A percentile compares a stretch with the other conserved stretches of the same genome.
phyloP scores from a whole-genome alignment of 805 yeast species.

The Debaryomyces hansenii region DNA sequence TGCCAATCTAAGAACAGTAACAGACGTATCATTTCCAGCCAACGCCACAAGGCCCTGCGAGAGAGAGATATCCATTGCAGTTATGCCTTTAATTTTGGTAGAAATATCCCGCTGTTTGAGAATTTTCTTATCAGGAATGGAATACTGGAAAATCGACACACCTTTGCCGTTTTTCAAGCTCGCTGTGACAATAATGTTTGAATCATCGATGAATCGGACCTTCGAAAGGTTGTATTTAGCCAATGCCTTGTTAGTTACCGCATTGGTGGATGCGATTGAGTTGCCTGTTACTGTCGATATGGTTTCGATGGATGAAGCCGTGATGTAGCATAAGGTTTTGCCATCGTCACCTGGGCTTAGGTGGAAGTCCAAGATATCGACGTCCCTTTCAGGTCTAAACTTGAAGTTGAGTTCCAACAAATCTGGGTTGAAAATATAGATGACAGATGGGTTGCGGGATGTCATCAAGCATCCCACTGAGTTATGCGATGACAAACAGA shows the following conservation, averaged over 20 bases:
- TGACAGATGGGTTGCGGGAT: conserved; percentile 60
- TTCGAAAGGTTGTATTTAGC: conserved; percentile 37
- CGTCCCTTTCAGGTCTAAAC: conserved; percentile 52
- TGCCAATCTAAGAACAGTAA: conserved; percentile 53
- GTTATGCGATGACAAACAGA: conserved; percentile 59
- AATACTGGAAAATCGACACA: conserved; percentile 43
- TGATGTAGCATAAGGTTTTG: conserved; percentile 60
- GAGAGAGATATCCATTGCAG: conserved; percentile 48
- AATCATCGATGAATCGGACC: conserved; percentile 39
- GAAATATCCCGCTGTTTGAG: conserved; percentile 43
- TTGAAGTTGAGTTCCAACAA: conserved; percentile 54
- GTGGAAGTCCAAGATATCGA: conserved; percentile 59
- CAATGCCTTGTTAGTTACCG: conserved; percentile 20
- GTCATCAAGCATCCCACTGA: conserved; percentile 67
- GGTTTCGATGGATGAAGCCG: conserved; percentile 52
- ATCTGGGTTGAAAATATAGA: conserved; percentile 60
- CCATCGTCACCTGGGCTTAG: conserved; percentile 62
- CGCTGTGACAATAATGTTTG: conserved; percentile 34
- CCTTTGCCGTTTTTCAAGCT: conserved; percentile 33
- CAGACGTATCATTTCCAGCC: conserved; percentile 67
- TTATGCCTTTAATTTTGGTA: conserved; percentile 53
- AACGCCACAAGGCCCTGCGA: conserved; percentile 47
- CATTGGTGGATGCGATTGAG: conserved; percentile 19
- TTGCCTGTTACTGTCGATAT: conserved; percentile 50
- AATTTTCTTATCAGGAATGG: conserved; percentile 41